phyloP scores from a whole-genome alignment of 148 eudicot genomes.

The Drosera capensis region DNA sequence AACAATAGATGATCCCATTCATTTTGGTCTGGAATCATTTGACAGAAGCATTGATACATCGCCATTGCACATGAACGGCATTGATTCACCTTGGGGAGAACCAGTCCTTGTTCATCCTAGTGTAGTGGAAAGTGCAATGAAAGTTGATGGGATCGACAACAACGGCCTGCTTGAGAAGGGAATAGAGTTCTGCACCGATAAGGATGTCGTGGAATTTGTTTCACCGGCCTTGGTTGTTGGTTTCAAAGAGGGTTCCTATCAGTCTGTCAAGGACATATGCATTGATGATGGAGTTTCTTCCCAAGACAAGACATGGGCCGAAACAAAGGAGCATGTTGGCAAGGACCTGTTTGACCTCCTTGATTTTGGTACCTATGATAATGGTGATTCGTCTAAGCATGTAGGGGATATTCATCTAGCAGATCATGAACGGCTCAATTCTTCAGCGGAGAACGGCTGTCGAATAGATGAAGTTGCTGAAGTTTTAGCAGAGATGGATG shows the following conservation, averaged over 20 bases:
- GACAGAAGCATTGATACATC: constrained; percentile 23
- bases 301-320: constrained; percentile 27
- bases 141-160: constrained; percentile 13
- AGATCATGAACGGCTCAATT: not conserved
- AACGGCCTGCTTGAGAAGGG: constrained; percentile 17
- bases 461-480: not conserved
- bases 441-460: not conserved
- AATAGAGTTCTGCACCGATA: constrained; percentile 39
- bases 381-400: constrained; percentile 5
- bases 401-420: constrained; percentile 11
- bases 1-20: constrained; percentile 23
- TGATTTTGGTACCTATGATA: constrained; percentile 7
- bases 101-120: constrained; percentile 3
- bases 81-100: constrained; percentile 10
- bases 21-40: constrained; percentile 20
- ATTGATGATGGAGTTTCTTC: constrained; percentile 55
- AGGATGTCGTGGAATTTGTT: constrained; percentile 40
- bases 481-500: not conserved
- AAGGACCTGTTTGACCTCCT: constrained; percentile 8
- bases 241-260: constrained; percentile 38
- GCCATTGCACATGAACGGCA: constrained; percentile 19
- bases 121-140: not conserved
- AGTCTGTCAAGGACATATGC: constrained; percentile 63
- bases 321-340: constrained; percentile 9
- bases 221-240: constrained; percentile 46